These are phyloP conservation scores for Pyricularia pennisetigena DNA, from an alignment of 2,329 filamentous ascomycete genomes.

Conservation along the genomic window DNA sequence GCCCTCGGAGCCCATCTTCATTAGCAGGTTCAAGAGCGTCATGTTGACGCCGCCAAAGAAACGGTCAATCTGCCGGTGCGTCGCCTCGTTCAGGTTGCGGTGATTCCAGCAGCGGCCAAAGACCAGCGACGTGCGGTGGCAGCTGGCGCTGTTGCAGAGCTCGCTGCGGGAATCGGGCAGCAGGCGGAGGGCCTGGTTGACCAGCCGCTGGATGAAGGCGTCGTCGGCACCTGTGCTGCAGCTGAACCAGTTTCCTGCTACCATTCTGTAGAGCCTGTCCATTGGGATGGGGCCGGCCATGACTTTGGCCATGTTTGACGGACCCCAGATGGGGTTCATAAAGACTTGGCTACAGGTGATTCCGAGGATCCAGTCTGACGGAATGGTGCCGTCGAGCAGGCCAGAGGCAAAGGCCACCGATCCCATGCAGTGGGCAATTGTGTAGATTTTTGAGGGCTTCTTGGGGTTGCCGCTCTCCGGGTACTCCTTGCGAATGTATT, in stretches of 20 bases:
- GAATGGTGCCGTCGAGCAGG: slow-evolving; percentile 53
- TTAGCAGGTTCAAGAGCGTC: slow-evolving; percentile 44
- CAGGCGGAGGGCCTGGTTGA: slow-evolving; percentile 48
- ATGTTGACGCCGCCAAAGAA: slow-evolving; percentile 56
- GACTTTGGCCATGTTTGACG: slow-evolving; percentile 47
- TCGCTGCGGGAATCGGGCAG: slow-evolving; percentile 44
- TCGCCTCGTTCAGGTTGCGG: slow-evolving; percentile 54
- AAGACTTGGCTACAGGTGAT: slow-evolving; percentile 53
- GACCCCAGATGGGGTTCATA: slow-evolving; percentile 50
- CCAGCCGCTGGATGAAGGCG: slow-evolving; percentile 33
- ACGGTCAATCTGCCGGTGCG: slow-evolving; percentile 49
- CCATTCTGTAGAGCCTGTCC: slow-evolving; percentile 35
- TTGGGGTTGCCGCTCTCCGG: slow-evolving; percentile 15
- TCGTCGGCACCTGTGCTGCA: slow-evolving; percentile 37
- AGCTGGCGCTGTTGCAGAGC: slow-evolving; percentile 50
- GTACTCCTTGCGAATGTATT: slow-evolving; percentile 35
- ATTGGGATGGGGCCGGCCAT: slow-evolving; percentile 33
- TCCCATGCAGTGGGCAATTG: slow-evolving; percentile 54
- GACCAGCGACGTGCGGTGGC: slow-evolving; percentile 48
- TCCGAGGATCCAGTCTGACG: slow-evolving; percentile 44
- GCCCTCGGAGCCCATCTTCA: slow-evolving; percentile 42
- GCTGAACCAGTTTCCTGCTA: slow-evolving; percentile 45
- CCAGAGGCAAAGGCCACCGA: slow-evolving; percentile 47
- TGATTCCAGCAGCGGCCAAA: slow-evolving; percentile 59
- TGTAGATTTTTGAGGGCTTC: slow-evolving; percentile 34